Base-by-base conservation (phyloP, 805 yeast genomes). In the Zygotorulaspora sp. region DNA sequence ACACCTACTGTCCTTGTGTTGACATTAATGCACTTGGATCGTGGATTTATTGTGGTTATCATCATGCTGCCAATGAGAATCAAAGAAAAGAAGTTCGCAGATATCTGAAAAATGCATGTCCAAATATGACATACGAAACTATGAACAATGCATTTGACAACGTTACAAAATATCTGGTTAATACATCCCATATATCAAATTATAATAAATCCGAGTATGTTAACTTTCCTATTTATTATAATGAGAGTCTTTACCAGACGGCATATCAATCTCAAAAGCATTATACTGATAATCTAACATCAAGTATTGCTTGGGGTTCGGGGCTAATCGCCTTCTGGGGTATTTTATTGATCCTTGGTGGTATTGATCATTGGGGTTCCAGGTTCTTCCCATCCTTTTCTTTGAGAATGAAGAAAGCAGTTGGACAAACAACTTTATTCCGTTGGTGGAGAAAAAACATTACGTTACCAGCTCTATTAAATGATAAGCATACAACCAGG, bases 241-340 rank as follows among this genome's bases (percentile, higher is more conserved):
- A 50, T 10, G 45, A 62, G 26, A 50, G 52, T 30, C 31, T 33
- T 5, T 65, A 63, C 44, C 12, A 30, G 2, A 47, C 49, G 11
- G 50, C 55, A 12, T 61, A 50, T 41, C 16, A 23, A 2, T 52
- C 67, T 7, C 45, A 49, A 27, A 42, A 47, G 15, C 39, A 45
- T 23, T 61, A 72, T 51, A 66, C 43, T 33, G 52, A 56, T 11
- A 70, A 67, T 41, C 25, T 35, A n/a, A 38, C 35, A 23, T 31
- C 32, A 11, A 71, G 79, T 2, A 64, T 73, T 19, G 65, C 58
- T 41, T 58, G 70, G 50, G 81, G 75, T 28, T 59, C 67, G 10
- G 76, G 67, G 2, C 45, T 68, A 24, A 39, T 77, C 15, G 71
- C 72, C 0, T 74, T 70, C 45, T 75, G 80, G 78, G 71, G 62